Base-by-base conservation (phyloP, 805 yeast species). In the Spathaspora passalidarum region DNA sequence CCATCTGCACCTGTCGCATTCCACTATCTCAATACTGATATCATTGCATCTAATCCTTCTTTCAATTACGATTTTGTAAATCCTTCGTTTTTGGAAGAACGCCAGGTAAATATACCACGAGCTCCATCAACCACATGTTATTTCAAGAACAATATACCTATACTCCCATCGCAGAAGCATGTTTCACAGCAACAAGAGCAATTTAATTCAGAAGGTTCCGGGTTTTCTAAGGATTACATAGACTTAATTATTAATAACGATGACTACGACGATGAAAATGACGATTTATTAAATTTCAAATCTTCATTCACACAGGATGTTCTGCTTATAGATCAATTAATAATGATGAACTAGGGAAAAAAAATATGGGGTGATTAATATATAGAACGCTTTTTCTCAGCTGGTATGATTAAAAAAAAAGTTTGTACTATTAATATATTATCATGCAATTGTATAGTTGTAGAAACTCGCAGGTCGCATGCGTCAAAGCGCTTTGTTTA, bases 61-160 rank as follows among this genome's bases (percentile, higher is more conserved):
- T 47, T 47, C 9, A 36, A 38, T 22, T 50, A 50, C 32, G 53
- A 50, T 42, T 50, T 49, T 37, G 44, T 50, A 34, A 50, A 50
- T 42, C 8, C 46, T 5, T 36, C 46, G 6, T 40, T 47, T 10
- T 22, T 47, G 21, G 37, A 40, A 17, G 41, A 44, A 17, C 32
- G 32, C 22, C 20, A 26, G n/a, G n/a, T n/a, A 32, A 40, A 11
- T 10, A 18, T 42, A 8, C 32, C 32, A 26, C 32, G n/a, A 26
- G 13, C 32, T n/a, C 9, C 38, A 7, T 35, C 38, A 14, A 22
- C 32, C 16, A 22, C 42, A 14, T 38, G 42, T 17, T 38, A 38
- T 18, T 38, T 38, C 18, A 42, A 40, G 23, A 36, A 40, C 11
- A 39, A 40, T 29, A 40, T 44, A 32, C 47, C 47, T 32, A 40